Conservation (phyloP, 2,329 filamentous ascomycete species). For the Xylariomycetidae sp. region DNA sequence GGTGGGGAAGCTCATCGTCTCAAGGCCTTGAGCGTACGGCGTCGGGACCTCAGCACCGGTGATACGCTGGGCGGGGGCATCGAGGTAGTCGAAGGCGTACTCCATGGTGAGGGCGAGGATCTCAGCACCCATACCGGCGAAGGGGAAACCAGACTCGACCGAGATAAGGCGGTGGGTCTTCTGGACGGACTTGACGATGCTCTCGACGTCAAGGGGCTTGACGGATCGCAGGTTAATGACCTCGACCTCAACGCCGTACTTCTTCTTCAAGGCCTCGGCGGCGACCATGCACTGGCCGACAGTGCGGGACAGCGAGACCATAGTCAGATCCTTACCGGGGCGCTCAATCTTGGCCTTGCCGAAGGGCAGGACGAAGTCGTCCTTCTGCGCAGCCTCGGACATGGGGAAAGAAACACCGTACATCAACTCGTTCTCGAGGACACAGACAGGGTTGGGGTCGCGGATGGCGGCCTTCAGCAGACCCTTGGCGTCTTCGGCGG, state of each 20-base stretch:
- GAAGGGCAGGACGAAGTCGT: conserved; percentile 94
- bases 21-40: conserved; percentile 86
- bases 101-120: conserved; percentile 94
- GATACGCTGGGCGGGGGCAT: conserved; percentile 87
- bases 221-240: conserved; percentile 97
- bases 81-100: conserved; percentile 96
- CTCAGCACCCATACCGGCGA: conserved; percentile 87
- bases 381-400: conserved; percentile 92
- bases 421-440: conserved; percentile 82
- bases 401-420: conserved; percentile 96
- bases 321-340: conserved; percentile 88
- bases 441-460: conserved; percentile 93
- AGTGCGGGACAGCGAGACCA: conserved; percentile 90
- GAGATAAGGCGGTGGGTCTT: conserved; percentile 90
- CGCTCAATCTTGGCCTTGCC: conserved; percentile 99
- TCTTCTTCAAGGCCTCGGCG: conserved; percentile 87
- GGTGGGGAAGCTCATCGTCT: conserved; percentile 92
- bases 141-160: conserved; percentile 94
- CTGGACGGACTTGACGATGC: conserved; percentile 96
- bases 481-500: conserved; percentile 96
- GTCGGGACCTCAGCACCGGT: conserved; percentile 97
- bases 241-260: conserved; percentile 92
- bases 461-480: conserved; percentile 95
- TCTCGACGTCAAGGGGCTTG: conserved; percentile 93
- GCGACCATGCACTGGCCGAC: conserved; percentile 87